Percentiles rank a stretch among this genome's conserved stretches.
Conservation (phyloP, 2,329 filamentous ascomycete genomes). For the Monosporascus sp. region DNA sequence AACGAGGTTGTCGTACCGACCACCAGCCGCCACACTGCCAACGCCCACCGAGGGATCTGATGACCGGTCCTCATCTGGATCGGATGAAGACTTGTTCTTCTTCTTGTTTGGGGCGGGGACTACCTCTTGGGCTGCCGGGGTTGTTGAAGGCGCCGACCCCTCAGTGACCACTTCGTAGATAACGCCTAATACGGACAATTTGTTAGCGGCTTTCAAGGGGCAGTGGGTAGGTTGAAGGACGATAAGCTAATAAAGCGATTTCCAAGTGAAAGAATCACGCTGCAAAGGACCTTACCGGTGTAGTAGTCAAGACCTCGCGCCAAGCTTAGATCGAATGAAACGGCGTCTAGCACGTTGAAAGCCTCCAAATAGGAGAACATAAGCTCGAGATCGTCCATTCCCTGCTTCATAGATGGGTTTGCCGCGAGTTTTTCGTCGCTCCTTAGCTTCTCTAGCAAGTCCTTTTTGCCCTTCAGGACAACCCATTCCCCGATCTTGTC, state of each 20-base stretch:
- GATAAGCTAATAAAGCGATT: no score
- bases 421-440: slow-evolving; percentile 53
- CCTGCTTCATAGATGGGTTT: slow-evolving; percentile 61
- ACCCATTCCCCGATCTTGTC: slow-evolving; percentile 71
- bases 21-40: slow-evolving; percentile 69
- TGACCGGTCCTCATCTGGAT: slow-evolving; percentile 53
- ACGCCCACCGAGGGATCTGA: slow-evolving; percentile 67
- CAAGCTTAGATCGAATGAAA: slow-evolving; percentile 69
- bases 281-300: slow-evolving; percentile 32
- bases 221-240: no score
- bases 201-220: no score
- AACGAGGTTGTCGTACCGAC: slow-evolving; percentile 71
- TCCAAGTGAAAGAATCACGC: no score
- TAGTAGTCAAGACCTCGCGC: slow-evolving; percentile 73
- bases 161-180: slow-evolving; percentile 73
- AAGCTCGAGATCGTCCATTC: slow-evolving; percentile 63
- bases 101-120: slow-evolving; percentile 30
- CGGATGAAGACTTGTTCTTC: slow-evolving; percentile 34
- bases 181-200: slow-evolving; percentile 36
- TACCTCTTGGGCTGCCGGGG: slow-evolving; percentile 29
- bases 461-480: slow-evolving; percentile 58
- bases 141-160: slow-evolving; percentile 45
- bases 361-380: slow-evolving; percentile 65
- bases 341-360: slow-evolving; percentile 55
- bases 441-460: slow-evolving; percentile 56